Evolutionary conservation across 495 filamentous ascomycete genomes (phyloP).

Genomic region (Trichoderma asperelloides): DNA sequence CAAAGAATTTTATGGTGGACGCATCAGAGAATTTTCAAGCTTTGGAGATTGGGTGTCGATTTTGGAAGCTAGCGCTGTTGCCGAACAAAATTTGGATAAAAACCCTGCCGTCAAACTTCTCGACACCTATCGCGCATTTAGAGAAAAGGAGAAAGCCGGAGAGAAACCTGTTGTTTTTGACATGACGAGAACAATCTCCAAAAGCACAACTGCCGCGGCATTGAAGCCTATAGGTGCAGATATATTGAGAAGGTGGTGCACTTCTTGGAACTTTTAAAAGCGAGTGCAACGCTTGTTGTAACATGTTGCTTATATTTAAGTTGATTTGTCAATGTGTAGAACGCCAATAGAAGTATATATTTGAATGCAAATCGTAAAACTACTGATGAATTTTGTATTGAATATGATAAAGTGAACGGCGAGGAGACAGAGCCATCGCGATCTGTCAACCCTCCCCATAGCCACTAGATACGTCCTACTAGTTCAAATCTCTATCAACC

Average conservation of each 20-base stretch:
- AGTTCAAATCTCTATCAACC: slow-evolving; percentile 27
- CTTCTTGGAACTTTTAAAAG: background rate
- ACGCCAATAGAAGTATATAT: too few relatives aligned
- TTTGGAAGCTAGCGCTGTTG: background rate
- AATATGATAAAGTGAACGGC: too few relatives aligned
- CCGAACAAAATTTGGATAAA: background rate
- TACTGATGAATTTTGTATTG: too few relatives aligned
- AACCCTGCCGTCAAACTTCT: background rate
- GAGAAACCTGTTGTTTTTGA: background rate
- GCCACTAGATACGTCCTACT: background rate
- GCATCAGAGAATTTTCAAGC: background rate
- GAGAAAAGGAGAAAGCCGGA: background rate
- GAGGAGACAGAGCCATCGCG: too few relatives aligned
- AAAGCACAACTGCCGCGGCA: background rate
- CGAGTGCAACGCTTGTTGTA: too few relatives aligned
- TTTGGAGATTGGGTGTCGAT: background rate
- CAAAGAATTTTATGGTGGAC: background rate
- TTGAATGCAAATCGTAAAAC: too few relatives aligned
- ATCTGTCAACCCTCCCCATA: too few relatives aligned
- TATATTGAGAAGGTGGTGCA: background rate
- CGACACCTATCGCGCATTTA: background rate
- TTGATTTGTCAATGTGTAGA: too few relatives aligned
- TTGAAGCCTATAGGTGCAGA: background rate
- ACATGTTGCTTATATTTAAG: too few relatives aligned
- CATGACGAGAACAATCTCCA: background rate